Conservation (phyloP, 2,329 filamentous ascomycete genomes). For the Hypoxylon sp. region DNA sequence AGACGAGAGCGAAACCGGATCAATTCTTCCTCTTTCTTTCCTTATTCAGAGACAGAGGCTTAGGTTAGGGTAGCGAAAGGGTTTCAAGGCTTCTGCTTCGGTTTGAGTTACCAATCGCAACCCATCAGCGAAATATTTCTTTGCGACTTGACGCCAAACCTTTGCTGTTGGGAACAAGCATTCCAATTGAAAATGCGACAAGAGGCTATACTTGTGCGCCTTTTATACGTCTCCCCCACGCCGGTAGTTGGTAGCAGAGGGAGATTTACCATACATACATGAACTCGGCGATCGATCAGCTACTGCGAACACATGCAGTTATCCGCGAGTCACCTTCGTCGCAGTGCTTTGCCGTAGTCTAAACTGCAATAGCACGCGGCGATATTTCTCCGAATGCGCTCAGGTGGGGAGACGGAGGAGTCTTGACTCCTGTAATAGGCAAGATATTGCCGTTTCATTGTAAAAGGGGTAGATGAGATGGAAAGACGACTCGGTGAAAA, state of each 20-base stretch:
- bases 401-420: constrained; percentile 32
- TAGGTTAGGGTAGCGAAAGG: constrained; percentile 12
- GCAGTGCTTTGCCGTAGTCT: constrained; percentile 19
- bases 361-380: constrained; percentile 37
- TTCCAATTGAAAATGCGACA: constrained; percentile 32
- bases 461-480: constrained; percentile 38
- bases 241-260: constrained; percentile 30
- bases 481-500: constrained; percentile 25
- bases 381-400: constrained; percentile 42
- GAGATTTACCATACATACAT: constrained; percentile 32
- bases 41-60: constrained; percentile 4
- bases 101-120: constrained; percentile 34
- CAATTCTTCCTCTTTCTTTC: constrained; percentile 14
- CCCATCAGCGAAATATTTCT: constrained; percentile 18
- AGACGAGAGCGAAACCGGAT: constrained; percentile 34
- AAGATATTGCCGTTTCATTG: constrained; percentile 30
- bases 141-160: constrained; percentile 14
- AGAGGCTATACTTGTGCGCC: constrained; percentile 17
- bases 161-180: constrained; percentile 17
- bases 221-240: constrained; percentile 16
- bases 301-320: constrained; percentile 35
- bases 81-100: constrained; percentile 30
- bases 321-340: constrained; percentile 22
- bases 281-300: constrained; percentile 27
- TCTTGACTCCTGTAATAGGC: constrained; percentile 33